Base-by-base conservation (phyloP, 257 asterid species). In the Anisodus tanguticus region DNA sequence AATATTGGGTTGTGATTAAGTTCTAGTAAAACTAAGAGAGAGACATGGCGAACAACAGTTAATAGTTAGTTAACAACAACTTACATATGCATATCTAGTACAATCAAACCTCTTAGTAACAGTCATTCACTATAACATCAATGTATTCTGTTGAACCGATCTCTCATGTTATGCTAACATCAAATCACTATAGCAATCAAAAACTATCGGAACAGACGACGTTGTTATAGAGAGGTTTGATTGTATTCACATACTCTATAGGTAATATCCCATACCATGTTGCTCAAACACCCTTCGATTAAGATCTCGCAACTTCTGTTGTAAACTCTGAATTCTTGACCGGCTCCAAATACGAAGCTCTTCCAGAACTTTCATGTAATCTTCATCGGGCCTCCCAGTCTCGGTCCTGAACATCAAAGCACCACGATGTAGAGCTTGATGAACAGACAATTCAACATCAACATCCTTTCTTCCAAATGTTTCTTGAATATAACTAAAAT, bases 271-370 rank as follows among this genome's bases (percentile, higher is more conserved):
- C 43, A 60, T 31, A 81, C 58, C 76, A 10, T 62, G 41, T 80
- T 16, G 83, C 57, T 80, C 71, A 80, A 26, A 16, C 71, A 12
- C 22, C 76, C 64, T 84, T 81, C 51, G 87, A 72, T 86, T 83
- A 83, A 66, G 86, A 79, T 0, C 17, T 35, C 19, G 7, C 58
- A 88, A 81, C 84, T 80, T 62, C 82, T 37, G 49, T 41, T 83
- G 79, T 86, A 93, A 68, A 84, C 68, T 59, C 12, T n/a, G 22
- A 2, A 86, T 84, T 82, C 93, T 90, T 84, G 41, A 13, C 82
- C 47, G 17, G 85, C 93, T 90, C 83, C 88, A 16, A 57, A 15
- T 58, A 45, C 41, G 90, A 87, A 93, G 93, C 80, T 86, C 90
- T 77, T 88, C 89, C 93, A 91, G 79, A 67, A 87, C 12, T 45